Base-by-base conservation (phyloP, 2,329 filamentous ascomycete genomes). In the Sporothrix pseudoabietina region DNA sequence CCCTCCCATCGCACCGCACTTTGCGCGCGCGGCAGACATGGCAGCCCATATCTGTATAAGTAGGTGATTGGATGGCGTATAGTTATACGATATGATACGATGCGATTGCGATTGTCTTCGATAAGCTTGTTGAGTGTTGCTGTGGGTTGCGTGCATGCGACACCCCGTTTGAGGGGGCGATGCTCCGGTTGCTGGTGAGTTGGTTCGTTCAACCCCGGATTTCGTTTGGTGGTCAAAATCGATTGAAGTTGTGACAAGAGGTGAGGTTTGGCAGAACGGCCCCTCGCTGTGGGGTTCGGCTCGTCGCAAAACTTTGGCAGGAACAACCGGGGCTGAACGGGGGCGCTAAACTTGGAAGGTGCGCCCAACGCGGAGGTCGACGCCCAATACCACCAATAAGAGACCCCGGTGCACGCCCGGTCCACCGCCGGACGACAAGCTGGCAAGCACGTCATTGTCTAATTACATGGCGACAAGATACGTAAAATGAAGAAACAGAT, bases 1-100 rank as follows among this genome's bases (percentile, higher is more conserved):
- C 6, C 16, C 65, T 54, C 12, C 73, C 73, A 26, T 74, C 73
- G 47, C 73, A 74, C 68, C 63, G 69, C 16, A 72, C 71, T 52
- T 72, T 71, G 69, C 69, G 69, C 44, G 69, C 69, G 5, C 69
- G 69, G 57, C 69, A 71, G 14, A 71, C 69, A 16, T 54, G 69
- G 30, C 69, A 71, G n/a, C 41, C 69, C 69, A 71, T 71, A 9
- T 26, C 32, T n/a, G 66, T 16, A 12, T 22, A 14, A 35, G 22
- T 19, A 10, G 35, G 63, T 14, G 22, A 68, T 26, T 16, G 59
- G n/a, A n/a, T 10, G 8, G 59, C 30, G 30, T 59, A 44, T 41
- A 7, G 39, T 41, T 16, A 19, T 22, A 54, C 16, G 47, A 16
- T 22, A 22, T 22, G 49, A 54, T 54, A 22, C 4, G 49, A 54